Base-by-base conservation (phyloP, 192 early-diverging fungal species). In the Entomortierella lignicola region DNA sequence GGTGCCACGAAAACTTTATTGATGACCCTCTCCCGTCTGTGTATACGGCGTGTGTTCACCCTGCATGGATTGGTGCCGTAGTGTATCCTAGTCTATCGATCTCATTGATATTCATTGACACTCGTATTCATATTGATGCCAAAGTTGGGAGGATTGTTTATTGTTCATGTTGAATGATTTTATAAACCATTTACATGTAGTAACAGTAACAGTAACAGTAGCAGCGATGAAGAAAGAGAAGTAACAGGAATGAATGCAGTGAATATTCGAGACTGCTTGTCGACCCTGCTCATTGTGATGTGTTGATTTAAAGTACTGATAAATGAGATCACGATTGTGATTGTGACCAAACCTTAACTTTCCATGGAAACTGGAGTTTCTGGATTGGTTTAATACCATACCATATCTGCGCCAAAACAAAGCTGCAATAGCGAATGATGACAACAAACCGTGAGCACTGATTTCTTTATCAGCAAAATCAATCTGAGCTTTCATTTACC, bases 261-360 rank as follows among this genome's bases (percentile, higher is more conserved):
- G n/a, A n/a, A n/a, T n/a, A n/a, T n/a, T n/a, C n/a, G n/a, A n/a
- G n/a, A n/a, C n/a, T n/a, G n/a, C n/a, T n/a, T n/a, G n/a, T n/a
- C n/a, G n/a, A n/a, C n/a, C n/a, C n/a, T n/a, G n/a, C n/a, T n/a
- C n/a, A n/a, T n/a, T n/a, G n/a, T n/a, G n/a, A n/a, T n/a, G n/a
- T n/a, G n/a, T n/a, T n/a, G n/a, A n/a, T n/a, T 39, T 32, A 51
- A 48, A 51, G 27, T 53, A 21, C 54, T 42, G 70, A 72, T 72
- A 58, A 72, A 63, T 66, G 55, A 41, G 72, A 66, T 74, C 63
- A 58, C 39, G 51, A 17, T 26, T 47, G 59, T 66, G 72, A 74
- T 74, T 74, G 72, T 74, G 72, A 74, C 64, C 72, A 74, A 74
- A 74, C 72, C 63, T 61, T 66, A 66, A 42, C 12, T 11, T 61